Conservation (phyloP, 2,329 filamentous ascomycete genomes). For the Phoma sp. region DNA sequence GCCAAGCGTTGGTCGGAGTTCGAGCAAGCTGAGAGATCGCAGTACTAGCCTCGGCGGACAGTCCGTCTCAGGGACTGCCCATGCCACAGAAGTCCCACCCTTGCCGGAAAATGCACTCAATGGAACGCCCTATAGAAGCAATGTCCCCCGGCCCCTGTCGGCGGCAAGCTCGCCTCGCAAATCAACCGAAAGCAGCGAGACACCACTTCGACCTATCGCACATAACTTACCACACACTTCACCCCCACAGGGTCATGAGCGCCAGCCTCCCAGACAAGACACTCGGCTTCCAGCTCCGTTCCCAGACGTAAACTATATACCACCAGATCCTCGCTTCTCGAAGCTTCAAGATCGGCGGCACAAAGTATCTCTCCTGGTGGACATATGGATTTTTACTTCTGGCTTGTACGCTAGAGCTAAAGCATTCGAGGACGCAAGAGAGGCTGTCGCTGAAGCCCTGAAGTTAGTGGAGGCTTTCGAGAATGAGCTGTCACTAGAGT, state of each 20-base stretch:
- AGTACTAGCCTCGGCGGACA: constrained; percentile 46
- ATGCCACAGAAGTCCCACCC: constrained; percentile 32
- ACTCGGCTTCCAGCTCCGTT: constrained; percentile 51
- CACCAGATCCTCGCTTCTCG: constrained; percentile 57
- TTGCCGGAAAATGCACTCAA: constrained; percentile 30
- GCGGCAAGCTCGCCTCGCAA: constrained; percentile 31
- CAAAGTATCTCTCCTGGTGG: constrained; percentile 67
- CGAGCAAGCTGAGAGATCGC: constrained; percentile 49
- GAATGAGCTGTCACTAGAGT: constrained; percentile 66
- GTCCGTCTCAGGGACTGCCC: constrained; percentile 29
- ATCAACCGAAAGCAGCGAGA: constrained; percentile 43
- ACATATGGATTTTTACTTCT: constrained; percentile 89
- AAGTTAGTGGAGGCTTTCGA: constrained; percentile 77
- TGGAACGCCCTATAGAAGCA: constrained; percentile 21
- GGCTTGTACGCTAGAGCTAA: constrained; percentile 84
- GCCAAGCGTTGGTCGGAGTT: constrained; percentile 43
- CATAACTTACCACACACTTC: constrained; percentile 51
- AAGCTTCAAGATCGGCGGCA: constrained; percentile 61
- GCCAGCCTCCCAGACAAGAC: constrained; percentile 54
- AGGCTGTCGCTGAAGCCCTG: constrained; percentile 80
- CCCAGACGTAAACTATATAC: constrained; percentile 41
- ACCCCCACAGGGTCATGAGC: constrained; percentile 47
- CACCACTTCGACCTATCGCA: constrained; percentile 46
- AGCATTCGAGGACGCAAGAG: constrained; percentile 79
- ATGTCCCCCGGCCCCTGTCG: constrained; percentile 29